phyloP scores from a whole-genome alignment of 805 yeast species.

The Kurtzmaniella fragi region DNA sequence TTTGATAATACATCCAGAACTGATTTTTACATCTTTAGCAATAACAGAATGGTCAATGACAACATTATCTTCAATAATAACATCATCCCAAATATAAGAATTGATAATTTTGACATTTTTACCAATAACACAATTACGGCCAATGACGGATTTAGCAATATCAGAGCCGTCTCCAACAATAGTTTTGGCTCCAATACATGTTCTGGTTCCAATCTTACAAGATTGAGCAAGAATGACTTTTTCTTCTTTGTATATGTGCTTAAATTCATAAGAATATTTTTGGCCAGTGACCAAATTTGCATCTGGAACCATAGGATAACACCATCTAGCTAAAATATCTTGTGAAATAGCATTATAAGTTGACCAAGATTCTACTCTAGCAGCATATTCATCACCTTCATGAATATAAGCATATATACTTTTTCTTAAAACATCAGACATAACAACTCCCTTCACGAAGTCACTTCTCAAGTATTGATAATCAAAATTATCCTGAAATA shows the following conservation, averaged over 20 bases:
- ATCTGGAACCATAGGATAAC: conserved; percentile 89
- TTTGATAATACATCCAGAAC: conserved; percentile 44
- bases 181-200: conserved; percentile 77
- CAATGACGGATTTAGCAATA: conserved; percentile 71
- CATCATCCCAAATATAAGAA: conserved; percentile 86
- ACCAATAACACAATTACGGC: conserved; percentile 83
- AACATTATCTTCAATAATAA: conserved; percentile 62
- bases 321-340: conserved; percentile 87
- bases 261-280: conserved; percentile 72
- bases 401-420: conserved; percentile 86
- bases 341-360: conserved; percentile 89
- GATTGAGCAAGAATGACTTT: conserved; percentile 89
- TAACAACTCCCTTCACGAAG: conserved; percentile 84
- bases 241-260: conserved; percentile 84
- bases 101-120: conserved; percentile 63
- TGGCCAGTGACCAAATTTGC: conserved; percentile 68
- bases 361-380: conserved; percentile 92
- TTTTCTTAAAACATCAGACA: conserved; percentile 85
- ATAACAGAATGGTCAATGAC: conserved; percentile 60
- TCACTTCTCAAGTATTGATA: conserved; percentile 83
- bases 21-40: conserved; percentile 59
- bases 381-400: conserved; percentile 72
- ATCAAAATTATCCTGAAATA: conserved; percentile 94
- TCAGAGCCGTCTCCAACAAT: conserved; percentile 69
- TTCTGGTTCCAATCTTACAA: conserved; percentile 76